phyloP scores from a whole-genome alignment of 2,329 filamentous ascomycete species.

The Penicillium sp. region DNA sequence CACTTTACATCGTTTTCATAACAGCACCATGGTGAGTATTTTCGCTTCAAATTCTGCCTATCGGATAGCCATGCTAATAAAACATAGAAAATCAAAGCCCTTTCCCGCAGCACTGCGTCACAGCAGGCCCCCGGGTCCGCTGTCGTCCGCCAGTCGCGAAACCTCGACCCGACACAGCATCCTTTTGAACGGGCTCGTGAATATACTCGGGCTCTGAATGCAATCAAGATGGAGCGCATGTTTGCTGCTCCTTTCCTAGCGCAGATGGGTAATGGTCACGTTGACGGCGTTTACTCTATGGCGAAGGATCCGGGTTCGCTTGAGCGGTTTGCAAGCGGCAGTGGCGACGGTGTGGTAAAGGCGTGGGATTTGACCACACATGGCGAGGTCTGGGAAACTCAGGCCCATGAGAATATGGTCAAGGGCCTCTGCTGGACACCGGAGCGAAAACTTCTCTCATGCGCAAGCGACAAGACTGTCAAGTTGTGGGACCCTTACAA shows the following conservation, averaged over 20 bases:
- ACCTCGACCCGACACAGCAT: slow-evolving; percentile 77
- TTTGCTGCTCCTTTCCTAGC: slow-evolving; percentile 80
- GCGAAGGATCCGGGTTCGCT: slow-evolving; percentile 74
- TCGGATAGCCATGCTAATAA: slow-evolving; percentile 9
- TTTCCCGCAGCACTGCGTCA: slow-evolving; percentile 46
- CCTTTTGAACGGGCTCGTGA: slow-evolving; percentile 88
- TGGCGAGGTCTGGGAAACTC: slow-evolving; percentile 70
- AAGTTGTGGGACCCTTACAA: slow-evolving; percentile 91
- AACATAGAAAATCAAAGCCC: slow-evolving; percentile 55
- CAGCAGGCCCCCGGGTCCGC: slow-evolving; percentile 48
- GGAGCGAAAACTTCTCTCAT: slow-evolving; percentile 79
- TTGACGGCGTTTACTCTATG: slow-evolving; percentile 82
- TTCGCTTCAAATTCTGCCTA: background rate
- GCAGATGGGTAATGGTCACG: slow-evolving; percentile 83
- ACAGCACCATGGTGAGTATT: slow-evolving; percentile 32
- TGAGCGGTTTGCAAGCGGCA: slow-evolving; percentile 73
- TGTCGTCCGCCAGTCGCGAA: slow-evolving; percentile 46
- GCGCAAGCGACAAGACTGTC: slow-evolving; percentile 77
- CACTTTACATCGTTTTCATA: slow-evolving; percentile 13
- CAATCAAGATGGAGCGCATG: slow-evolving; percentile 90
- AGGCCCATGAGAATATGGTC: slow-evolving; percentile 89
- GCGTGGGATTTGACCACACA: slow-evolving; percentile 76
- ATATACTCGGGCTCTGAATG: slow-evolving; percentile 73
- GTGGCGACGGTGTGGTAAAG: slow-evolving; percentile 90
- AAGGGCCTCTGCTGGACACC: slow-evolving; percentile 87